Conservation (phyloP, 169 alveolate species). For the Besnoitia besnoiti region DNA sequence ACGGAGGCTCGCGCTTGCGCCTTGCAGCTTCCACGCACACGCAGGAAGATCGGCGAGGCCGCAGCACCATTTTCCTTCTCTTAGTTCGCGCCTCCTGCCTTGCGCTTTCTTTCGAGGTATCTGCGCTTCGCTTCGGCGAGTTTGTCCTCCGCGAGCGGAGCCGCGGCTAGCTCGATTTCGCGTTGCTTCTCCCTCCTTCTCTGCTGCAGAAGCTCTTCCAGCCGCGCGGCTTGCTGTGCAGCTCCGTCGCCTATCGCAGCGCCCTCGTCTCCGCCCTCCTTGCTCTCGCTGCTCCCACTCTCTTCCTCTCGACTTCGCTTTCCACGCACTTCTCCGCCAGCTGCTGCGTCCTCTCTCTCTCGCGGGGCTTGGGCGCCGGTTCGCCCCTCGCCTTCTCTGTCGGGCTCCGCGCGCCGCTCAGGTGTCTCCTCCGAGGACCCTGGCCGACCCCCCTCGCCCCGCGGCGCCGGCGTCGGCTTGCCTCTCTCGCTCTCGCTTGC, state of each 20-base stretch:
- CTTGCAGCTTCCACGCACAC: no score
- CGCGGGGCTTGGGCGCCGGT: background rate
- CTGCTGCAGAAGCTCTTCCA: conserved; percentile 10
- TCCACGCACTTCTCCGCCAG: background rate
- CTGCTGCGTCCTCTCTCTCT: background rate
- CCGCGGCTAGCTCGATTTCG: background rate
- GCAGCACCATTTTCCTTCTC: no score
- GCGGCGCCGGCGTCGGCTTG: background rate
- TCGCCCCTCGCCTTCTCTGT: background rate
- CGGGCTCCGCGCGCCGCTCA: no score
- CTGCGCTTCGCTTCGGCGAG: conserved; percentile 20
- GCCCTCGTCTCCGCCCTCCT: background rate
- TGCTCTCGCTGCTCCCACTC: background rate
- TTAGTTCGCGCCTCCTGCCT: background rate
- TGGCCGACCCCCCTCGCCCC: no score
- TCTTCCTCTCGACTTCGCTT: background rate
- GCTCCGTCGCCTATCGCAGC: background rate
- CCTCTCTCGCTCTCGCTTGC: background rate
- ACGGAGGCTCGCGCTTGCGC: no score
- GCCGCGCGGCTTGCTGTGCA: background rate
- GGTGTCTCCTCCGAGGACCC: no score
- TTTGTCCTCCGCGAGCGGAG: conserved; percentile 11
- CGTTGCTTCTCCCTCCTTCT: background rate
- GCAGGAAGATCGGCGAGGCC: no score
- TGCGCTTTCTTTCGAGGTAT: conserved; percentile 16